Evolutionary conservation across 1,139 yeast species (phyloP).

Genomic region (Debaryomyces robertsiae): DNA sequence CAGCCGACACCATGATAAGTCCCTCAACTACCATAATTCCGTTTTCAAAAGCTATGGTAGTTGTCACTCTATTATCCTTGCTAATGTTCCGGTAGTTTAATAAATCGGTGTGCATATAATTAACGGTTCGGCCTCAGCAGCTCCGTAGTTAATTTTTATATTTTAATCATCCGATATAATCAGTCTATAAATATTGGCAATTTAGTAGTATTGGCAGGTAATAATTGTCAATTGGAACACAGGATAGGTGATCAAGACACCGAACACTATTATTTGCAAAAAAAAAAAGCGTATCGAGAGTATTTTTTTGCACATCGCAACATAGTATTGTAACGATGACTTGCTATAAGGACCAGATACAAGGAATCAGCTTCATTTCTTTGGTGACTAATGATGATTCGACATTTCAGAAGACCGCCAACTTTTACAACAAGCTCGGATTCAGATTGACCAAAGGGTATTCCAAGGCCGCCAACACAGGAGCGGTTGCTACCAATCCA

Average conservation of each 20-base stretch:
- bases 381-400: conserved; percentile 55
- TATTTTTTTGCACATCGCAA: conserved; percentile 1
- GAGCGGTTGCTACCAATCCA: conserved; percentile 35
- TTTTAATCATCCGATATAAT: too few species aligned
- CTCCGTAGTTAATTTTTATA: conserved; percentile 4
- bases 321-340: conserved; percentile 1
- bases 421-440: conserved; percentile 60
- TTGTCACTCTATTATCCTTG: neutral
- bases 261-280: neutral
- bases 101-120: conserved; percentile 5
- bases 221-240: conserved; percentile 1
- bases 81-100: neutral
- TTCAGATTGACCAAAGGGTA: conserved; percentile 59
- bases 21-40: too few species aligned
- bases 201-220: too few species aligned
- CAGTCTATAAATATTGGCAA: too few species aligned
- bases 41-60: neutral
- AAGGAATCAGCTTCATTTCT: conserved; percentile 50
- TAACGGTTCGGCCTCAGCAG: conserved; percentile 7
- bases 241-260: conserved; percentile 1
- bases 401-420: conserved; percentile 47
- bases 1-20: too few species aligned
- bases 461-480: conserved; percentile 49
- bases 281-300: neutral
- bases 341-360: conserved; percentile 13